Evolutionary conservation across 2,329 filamentous ascomycete species (phyloP).

Genomic region (Catunica adiposa): DNA sequence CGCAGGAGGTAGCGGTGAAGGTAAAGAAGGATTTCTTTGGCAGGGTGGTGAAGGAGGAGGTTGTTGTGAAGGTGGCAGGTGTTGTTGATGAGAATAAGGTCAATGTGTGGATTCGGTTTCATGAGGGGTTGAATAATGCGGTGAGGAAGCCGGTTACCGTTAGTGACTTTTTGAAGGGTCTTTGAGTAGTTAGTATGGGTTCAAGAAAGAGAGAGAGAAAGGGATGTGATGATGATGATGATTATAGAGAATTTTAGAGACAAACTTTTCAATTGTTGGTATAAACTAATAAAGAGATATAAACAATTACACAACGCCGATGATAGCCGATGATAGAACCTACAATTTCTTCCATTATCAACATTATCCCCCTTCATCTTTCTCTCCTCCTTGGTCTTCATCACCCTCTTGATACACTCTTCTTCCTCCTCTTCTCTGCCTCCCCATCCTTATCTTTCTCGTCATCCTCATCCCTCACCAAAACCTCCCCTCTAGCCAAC

Average conservation of each 20-base stretch:
- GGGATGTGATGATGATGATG: background rate
- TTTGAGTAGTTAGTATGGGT: constrained; percentile 25
- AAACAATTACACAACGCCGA: too few species aligned
- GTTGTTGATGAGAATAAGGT: constrained; percentile 28
- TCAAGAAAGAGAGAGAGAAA: background rate
- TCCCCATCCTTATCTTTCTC: background rate
- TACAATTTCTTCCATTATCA: background rate
- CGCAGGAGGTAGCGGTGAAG: constrained; percentile 19
- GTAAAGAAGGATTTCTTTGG: constrained; percentile 79
- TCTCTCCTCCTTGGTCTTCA: too few species aligned
- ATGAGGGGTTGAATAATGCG: constrained; percentile 85
- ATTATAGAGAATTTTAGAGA: too few species aligned
- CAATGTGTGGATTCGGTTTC: constrained; percentile 71
- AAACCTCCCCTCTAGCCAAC: constrained; percentile 9
- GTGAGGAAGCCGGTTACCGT: constrained; percentile 76
- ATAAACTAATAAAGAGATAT: too few species aligned
- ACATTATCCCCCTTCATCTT: background rate
- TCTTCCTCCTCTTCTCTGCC: constrained; percentile 2
- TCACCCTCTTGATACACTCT: background rate
- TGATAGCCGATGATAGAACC: too few species aligned
- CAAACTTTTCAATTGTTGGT: too few species aligned
- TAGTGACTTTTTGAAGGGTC: constrained; percentile 55
- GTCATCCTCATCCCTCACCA: constrained; percentile 1
- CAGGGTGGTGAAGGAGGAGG: constrained; percentile 39
- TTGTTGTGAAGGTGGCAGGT: constrained; percentile 21